Evolutionary conservation across 2,329 filamentous ascomycete genomes (phyloP).

Genomic region (Aplosporella prunicola): DNA sequence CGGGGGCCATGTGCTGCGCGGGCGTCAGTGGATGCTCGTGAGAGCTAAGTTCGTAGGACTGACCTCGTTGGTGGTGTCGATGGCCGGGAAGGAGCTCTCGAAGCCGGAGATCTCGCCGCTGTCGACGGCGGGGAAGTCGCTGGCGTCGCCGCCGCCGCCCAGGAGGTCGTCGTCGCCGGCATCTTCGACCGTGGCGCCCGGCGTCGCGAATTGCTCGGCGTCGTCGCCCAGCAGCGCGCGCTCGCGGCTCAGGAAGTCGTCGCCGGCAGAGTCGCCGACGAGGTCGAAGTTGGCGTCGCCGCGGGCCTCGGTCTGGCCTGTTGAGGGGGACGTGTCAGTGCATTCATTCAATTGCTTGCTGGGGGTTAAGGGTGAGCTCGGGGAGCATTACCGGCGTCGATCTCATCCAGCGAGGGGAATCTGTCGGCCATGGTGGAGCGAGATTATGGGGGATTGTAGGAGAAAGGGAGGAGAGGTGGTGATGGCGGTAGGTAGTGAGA

Average conservation of each 20-base stretch:
- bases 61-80: slow-evolving; percentile 65
- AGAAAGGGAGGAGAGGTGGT: background rate
- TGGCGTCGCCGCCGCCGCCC: slow-evolving; percentile 51
- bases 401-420: slow-evolving; percentile 44
- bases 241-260: slow-evolving; percentile 88
- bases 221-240: slow-evolving; percentile 86
- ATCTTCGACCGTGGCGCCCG: slow-evolving; percentile 55
- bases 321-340: slow-evolving; percentile 5
- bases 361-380: slow-evolving; percentile 12
- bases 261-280: slow-evolving; percentile 50
- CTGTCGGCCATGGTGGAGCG: slow-evolving; percentile 38
- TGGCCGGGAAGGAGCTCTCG: slow-evolving; percentile 82
- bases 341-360: too few species aligned
- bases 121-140: slow-evolving; percentile 32
- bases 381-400: slow-evolving; percentile 37
- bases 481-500: background rate
- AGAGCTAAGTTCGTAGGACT: background rate
- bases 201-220: slow-evolving; percentile 77
- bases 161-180: slow-evolving; percentile 61
- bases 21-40: background rate
- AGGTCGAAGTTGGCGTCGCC: slow-evolving; percentile 38
- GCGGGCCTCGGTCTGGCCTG: slow-evolving; percentile 61
- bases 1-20: slow-evolving; percentile 57
- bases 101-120: slow-evolving; percentile 51
- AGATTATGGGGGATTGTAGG: background rate